Evolutionary conservation across 495 filamentous ascomycete species (phyloP), one percentile per base, ranked within the genome.

Genomic region (Tuber indicum): DNA sequence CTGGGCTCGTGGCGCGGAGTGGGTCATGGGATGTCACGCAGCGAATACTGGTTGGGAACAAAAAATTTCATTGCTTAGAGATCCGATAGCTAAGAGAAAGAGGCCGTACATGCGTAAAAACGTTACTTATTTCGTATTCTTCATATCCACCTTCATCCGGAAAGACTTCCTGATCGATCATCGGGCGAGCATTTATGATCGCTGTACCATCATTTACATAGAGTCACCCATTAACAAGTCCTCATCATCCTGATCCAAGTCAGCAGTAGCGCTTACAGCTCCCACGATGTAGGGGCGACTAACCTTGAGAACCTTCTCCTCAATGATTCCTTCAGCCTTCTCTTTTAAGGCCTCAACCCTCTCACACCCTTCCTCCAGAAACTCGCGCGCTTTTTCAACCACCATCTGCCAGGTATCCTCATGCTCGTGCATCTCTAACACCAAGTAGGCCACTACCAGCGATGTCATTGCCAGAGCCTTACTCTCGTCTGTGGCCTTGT

Each of bases 321-420:
- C 10, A 14, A 66, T 66, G 12, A 66, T 17, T 10, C 58, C 58
- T 66, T 66, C 12, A 8, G 58, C 26, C 4, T 36, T 66, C n/a
- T 66, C 58, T 10, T 6, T 32, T 26, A 66, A 1, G 26, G 17
- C 58, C 26, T 66, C 7, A 62, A 1, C 52, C 42, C 71, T 47
- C 39, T 39, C 19, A 16, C 36, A 71, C 49, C 43, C 70, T 71
- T 66, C 44, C 26, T 77, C 66, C 47, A 89, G 62, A 87, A 87
- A 88, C 26, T 44, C 80, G 77, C 45, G 82, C 2, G 86, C 88
- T 83, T 89, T 89, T 41, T 86, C 85, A 9, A 84, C 87, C 75
- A 89, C 42, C 84, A 91, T 84, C 79, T 89, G 88, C 90, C 89
- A 91, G 39, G 84, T 82, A n/a, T 86, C 87, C 82, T 84, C 81